Evolutionary conservation across 495 filamentous ascomycete genomes (phyloP), one percentile per base, ranked within the genome.

Genomic region (Sabuloglossum arenarium): DNA sequence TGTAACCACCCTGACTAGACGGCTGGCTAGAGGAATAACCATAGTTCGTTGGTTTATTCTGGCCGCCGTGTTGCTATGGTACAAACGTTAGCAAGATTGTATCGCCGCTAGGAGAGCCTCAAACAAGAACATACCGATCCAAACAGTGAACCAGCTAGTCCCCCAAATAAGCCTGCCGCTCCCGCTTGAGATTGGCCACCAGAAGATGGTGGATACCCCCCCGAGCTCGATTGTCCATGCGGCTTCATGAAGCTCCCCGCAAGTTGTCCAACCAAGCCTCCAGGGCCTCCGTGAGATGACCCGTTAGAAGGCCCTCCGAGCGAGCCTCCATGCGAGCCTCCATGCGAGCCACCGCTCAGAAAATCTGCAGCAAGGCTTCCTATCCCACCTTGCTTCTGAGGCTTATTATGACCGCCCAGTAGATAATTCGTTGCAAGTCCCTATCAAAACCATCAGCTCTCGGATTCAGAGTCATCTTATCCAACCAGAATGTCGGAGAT

Each of bases 361-460:
- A 75, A 60, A 3, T 63, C 66, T 29, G 57, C 57, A 8, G 72
- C 72, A 31, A 70, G 42, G 14, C 64, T 62, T 24, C 63, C 67
- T 0, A 69, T 32, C 25, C 65, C 65, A 9, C 59, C 61, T 28
- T 67, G 67, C 14, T 65, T 61, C 28, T 65, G 59, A 1, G 60
- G 60, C 34, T 67, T 66, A 24, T 63, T 60, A 52, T 70, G 68
- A 4, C 66, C 62, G 25, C 71, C 68, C 11, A 51, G 53, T 28
- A 74, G 59, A 24, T 64, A 58, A 53, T 70, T 69, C 49, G 69
- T 54, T 1, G 72, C 65, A 34, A 70, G 60, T 56, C 70, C 65
- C 68, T 71, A 1, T 4, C 31, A 28, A 4, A 24, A 27, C 39
- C 16, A 29, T 54, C 51, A 55, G 37, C 27, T 19, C 12, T 27